Base-by-base conservation (phyloP, 768 basidiomycete genomes). In the Boletus reticulatus region DNA sequence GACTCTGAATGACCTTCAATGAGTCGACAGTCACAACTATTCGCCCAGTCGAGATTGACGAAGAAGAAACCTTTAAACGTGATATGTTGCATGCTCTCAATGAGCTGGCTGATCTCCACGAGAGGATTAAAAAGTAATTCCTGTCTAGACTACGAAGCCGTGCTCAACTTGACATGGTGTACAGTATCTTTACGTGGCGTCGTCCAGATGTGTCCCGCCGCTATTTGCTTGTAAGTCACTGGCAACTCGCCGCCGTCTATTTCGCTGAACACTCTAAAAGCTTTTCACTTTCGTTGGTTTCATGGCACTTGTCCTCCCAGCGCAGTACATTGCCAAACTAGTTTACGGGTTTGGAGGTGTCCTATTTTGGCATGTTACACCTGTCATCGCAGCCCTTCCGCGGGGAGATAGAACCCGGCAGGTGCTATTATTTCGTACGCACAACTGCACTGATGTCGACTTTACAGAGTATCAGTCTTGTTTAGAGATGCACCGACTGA, bases 181-280 rank as follows among this genome's bases (percentile, higher is more conserved):
- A 3, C 48, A 88, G 87, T 60, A 74, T 86, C n/a, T 82, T 85
- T 61, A 77, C 83, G n/a, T 88, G 87, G 87, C 78, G 85, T 27
- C 73, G 76, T 46, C 80, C 84, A 5, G 57, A 72, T 6, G 76
- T 79, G 12, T 85, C 86, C 7, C 62, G 60, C 19, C 65, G 72
- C 36, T 88, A 84, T 64, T 73, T 69, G 20, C 49, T 74, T 34
- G 86, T 85, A 62, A 60, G 79, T 54, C 8, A 44, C 31, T 42
- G 24, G 37, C 20, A 17, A 31, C 12, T 27, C 36, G 11, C 19
- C 38, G 13, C 14, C 43, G 38, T 20, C 48, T 36, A 12, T 2
- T 20, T 17, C 37, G 20, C 57, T 66, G 22, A 59, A 53, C 47
- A 34, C 10, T 50, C 17, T 19, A 29, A 34, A 38, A 62, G 56